Base-by-base conservation (phyloP, 352 stramenopile species). In the Phytophthora fragariaefolia region DNA sequence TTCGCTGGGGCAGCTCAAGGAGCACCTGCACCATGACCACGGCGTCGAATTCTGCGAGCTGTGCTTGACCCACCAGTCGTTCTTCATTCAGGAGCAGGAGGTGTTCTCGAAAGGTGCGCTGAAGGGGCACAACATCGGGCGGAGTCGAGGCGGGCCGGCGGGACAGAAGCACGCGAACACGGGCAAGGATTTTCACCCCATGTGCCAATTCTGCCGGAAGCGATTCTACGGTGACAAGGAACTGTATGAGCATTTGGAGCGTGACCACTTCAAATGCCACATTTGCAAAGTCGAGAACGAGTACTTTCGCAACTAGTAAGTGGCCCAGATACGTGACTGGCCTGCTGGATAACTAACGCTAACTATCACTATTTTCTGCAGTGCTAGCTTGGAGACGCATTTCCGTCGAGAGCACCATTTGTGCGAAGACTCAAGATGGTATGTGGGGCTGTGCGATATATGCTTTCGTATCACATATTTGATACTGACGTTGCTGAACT, bases 261-360 rank as follows among this genome's bases (percentile, higher is more conserved):
- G 90, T 45, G 87, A 97, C 55, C 90, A 97, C 59, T 97, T 95
- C 71, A 95, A 91, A 61, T 97, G 90, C 57, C 89, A 97, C 55
- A 79, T 97, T 18, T 97, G 90, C 84, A 92, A 93, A 55, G 70
- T 83, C 28, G 87, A 93, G 62, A 87, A 95, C 68, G 82, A 94
- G 30, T 95, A 97, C 71, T 97, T 92, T 66, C 84, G 89, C 58
- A 94, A 97, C 73, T 97, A 97, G 83, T 93, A 79, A 62, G 85
- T 89, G 1, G 6, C 20, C 4, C 23, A 28, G n/a, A 2, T 57
- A 3, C 2, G 2, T 12, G 20, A 2, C n/a, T 45, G 6, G 7
- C 0, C 48, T 47, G 58, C 27, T 10, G 13, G 12, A 46, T 24
- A 10, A 34, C 42, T 73, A 61, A 77, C 42, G 26, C 24, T n/a